Evolutionary conservation across 148 eudicot species (phyloP).

Genomic region (Cornus suecica): DNA sequence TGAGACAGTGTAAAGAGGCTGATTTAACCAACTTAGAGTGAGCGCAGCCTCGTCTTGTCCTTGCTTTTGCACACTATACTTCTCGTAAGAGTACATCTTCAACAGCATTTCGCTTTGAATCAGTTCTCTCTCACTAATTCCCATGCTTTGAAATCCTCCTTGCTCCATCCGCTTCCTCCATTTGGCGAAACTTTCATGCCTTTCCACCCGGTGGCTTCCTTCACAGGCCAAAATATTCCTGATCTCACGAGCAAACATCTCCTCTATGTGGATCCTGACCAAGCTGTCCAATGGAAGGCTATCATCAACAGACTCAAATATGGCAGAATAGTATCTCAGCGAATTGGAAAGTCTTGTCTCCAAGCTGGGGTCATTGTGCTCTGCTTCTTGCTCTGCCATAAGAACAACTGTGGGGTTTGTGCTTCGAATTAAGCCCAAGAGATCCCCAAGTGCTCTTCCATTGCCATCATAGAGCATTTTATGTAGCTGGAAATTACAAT

Average conservation of each 20-base stretch:
- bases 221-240: conserved; percentile 85
- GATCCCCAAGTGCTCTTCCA: conserved; percentile 57
- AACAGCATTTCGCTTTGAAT: conserved; percentile 71
- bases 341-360: conserved; percentile 63
- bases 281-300: conserved; percentile 54
- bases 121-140: conserved; percentile 52
- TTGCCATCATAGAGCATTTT: conserved; percentile 65
- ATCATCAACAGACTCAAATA: conserved; percentile 63
- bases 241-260: conserved; percentile 72
- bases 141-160: conserved; percentile 57
- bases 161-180: conserved; percentile 70
- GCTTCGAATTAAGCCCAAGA: conserved; percentile 75
- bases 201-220: conserved; percentile 72
- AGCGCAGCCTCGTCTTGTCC: conserved; percentile 29
- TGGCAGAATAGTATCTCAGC: conserved; percentile 67
- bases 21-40: conserved; percentile 78
- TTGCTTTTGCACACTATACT: conserved; percentile 45
- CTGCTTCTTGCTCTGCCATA: conserved; percentile 85
- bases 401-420: conserved; percentile 57
- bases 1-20: conserved; percentile 80
- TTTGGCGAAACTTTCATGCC: conserved; percentile 61
- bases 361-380: conserved; percentile 50
- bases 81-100: conserved; percentile 60
- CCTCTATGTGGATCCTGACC: conserved; percentile 70
- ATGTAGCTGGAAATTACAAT: conserved; percentile 74